phyloP scores from a whole-genome alignment of 768 basidiomycete species.

The Russula vinacea region DNA sequence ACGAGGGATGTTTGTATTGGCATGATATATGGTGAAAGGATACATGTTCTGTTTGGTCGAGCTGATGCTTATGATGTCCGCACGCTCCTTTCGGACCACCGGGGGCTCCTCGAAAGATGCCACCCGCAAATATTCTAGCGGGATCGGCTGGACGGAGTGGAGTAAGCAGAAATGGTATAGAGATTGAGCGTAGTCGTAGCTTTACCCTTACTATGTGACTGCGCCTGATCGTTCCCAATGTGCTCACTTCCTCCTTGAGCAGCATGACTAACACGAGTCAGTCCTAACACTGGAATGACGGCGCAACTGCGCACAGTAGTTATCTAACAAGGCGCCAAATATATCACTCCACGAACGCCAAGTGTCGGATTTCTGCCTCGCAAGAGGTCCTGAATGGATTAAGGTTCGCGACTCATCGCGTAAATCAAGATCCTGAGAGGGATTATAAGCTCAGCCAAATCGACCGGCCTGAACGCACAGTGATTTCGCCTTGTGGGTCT shows the following conservation, averaged over 20 bases:
- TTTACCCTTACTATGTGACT: constrained; percentile 65
- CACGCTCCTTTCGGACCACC: constrained; percentile 61
- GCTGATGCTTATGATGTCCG: constrained; percentile 58
- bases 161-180: constrained; percentile 12
- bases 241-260: constrained; percentile 55
- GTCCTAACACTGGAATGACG: background rate
- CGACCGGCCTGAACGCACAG: constrained; percentile 46
- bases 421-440: constrained; percentile 72
- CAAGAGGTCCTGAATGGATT: constrained; percentile 62
- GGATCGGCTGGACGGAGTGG: constrained; percentile 58
- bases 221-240: constrained; percentile 48
- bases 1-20: constrained; percentile 50
- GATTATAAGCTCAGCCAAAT: constrained; percentile 17
- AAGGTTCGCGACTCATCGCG: constrained; percentile 73
- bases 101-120: constrained; percentile 57
- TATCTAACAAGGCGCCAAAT: constrained; percentile 66
- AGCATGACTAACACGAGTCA: constrained; percentile 51
- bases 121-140: constrained; percentile 72
- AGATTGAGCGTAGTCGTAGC: constrained; percentile 30
- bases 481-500: constrained; percentile 76
- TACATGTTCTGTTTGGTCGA: constrained; percentile 55
- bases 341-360: constrained; percentile 72
- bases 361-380: constrained; percentile 58
- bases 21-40: constrained; percentile 77
- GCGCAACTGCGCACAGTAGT: constrained; percentile 56